Percentiles rank a stretch among this genome's conserved stretches.
Conservation (phyloP, 2,329 filamentous ascomycete genomes). For the Alternaria alternata region DNA sequence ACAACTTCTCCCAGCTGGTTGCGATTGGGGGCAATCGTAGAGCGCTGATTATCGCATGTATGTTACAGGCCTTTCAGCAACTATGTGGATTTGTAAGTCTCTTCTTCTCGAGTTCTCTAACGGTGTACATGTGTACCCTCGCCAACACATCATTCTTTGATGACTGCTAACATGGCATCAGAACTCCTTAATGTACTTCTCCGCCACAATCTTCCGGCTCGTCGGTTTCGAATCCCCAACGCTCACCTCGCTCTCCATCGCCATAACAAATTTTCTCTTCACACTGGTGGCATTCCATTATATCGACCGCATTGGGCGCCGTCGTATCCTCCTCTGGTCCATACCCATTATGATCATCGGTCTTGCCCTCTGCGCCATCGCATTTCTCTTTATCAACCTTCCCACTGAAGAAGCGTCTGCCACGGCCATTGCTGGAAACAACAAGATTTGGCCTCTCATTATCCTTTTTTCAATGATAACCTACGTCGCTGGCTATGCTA, state of each 20-base stretch:
- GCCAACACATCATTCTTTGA: neutral
- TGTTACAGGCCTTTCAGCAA: constrained; percentile 87
- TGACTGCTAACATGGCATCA: constrained; percentile 16
- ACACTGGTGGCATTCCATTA: constrained; percentile 56
- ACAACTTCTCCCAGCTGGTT: constrained; percentile 61
- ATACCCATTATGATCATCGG: constrained; percentile 84
- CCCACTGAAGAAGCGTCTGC: constrained; percentile 28
- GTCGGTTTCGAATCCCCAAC: constrained; percentile 57
- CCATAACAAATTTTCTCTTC: constrained; percentile 57
- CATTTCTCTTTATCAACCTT: constrained; percentile 72
- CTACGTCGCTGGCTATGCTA: constrained; percentile 85
- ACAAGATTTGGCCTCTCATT: constrained; percentile 46
- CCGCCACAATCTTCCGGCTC: constrained; percentile 57
- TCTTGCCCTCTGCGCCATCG: constrained; percentile 73
- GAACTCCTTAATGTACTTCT: constrained; percentile 60
- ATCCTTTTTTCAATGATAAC: constrained; percentile 80
- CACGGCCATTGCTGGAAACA: constrained; percentile 12
- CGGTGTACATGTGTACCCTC: neutral
- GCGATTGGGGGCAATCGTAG: constrained; percentile 66
- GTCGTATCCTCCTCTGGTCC: constrained; percentile 76
- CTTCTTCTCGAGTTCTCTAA: neutral
- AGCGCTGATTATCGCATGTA: constrained; percentile 83
- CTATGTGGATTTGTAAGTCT: constrained; percentile 68
- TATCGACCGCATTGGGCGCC: constrained; percentile 56
- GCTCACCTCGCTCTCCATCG: constrained; percentile 56